These are phyloP conservation scores for Talaromyces adpressus DNA, from an alignment of 495 filamentous ascomycete species.

Conservation along the genomic window DNA sequence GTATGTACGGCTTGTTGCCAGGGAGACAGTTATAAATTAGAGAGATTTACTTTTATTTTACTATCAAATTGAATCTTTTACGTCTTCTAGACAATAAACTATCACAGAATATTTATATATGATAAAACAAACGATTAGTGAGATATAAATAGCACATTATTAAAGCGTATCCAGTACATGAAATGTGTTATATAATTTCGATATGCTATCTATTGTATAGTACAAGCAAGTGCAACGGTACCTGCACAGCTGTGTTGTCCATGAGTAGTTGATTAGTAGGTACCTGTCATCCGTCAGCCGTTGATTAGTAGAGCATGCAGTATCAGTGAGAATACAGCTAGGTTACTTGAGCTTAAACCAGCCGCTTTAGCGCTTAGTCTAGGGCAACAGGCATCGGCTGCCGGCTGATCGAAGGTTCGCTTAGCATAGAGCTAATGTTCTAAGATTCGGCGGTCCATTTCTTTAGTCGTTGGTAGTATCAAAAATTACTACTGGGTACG, in stretches of 20 bases:
- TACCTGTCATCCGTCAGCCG: background rate
- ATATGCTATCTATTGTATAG: background rate
- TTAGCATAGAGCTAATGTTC: background rate
- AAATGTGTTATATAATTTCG: background rate
- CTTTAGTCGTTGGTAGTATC: background rate
- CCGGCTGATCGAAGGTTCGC: background rate
- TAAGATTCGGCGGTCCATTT: background rate
- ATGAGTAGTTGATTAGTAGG: slow-evolving; percentile 2
- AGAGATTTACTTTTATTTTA: background rate
- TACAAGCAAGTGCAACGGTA: background rate
- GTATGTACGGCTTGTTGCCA: background rate
- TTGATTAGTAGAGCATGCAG: slow-evolving; percentile 3
- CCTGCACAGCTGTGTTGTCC: background rate
- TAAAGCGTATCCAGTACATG: background rate
- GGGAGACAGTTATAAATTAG: background rate
- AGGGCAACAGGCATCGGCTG: background rate
- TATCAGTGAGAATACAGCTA: background rate
- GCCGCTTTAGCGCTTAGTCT: background rate
- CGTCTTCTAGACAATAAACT: background rate
- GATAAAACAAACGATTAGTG: too few species aligned
- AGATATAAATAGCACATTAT: background rate
- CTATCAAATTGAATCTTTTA: background rate
- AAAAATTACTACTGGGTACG: background rate
- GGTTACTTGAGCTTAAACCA: background rate
- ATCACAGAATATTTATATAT: background rate